A percentile compares a stretch with the other conserved stretches of the same genome.
Evolutionary conservation across 140 eudicot genomes (phyloP).

Genomic region (Erigeron philadelphicus): DNA sequence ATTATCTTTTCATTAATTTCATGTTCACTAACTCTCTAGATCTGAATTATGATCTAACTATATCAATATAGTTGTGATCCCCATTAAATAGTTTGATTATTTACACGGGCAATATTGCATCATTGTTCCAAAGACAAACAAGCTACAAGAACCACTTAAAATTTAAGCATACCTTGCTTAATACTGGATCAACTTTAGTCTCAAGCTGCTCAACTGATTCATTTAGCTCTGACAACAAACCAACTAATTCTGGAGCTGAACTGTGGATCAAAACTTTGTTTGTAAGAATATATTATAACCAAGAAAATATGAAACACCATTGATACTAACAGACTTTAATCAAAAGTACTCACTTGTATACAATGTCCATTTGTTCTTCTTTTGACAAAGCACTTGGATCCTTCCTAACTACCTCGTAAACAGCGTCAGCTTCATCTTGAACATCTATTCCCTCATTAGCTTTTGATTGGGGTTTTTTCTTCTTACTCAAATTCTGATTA

Average conservation of each 20-base stretch:
- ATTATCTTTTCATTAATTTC: neutral
- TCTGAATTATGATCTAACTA: neutral
- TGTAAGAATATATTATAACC: too few species aligned
- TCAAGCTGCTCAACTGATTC: constrained; percentile 74
- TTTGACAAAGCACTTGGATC: constrained; percentile 65
- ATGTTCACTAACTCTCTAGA: neutral
- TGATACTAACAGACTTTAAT: neutral
- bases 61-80: neutral
- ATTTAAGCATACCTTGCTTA: constrained; percentile 49
- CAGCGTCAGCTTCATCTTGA: constrained; percentile 35
- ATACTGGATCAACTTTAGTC: constrained; percentile 65
- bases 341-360: constrained; percentile 48
- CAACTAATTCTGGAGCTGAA: constrained; percentile 85
- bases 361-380: constrained; percentile 90
- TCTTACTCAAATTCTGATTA: constrained; percentile 50
- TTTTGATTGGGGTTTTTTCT: constrained; percentile 48
- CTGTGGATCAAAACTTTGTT: too few species aligned
- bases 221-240: constrained; percentile 70
- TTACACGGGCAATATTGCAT: too few species aligned
- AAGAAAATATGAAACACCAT: neutral
- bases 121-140: neutral
- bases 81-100: neutral
- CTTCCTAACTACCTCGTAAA: constrained; percentile 51
- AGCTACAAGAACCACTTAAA: neutral
- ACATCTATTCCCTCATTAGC: constrained; percentile 34